A percentile compares a stretch with the other conserved stretches of the same genome.
phyloP scores from a whole-genome alignment of 1,284 basidiomycete genomes.

The Trametes pubescens region DNA sequence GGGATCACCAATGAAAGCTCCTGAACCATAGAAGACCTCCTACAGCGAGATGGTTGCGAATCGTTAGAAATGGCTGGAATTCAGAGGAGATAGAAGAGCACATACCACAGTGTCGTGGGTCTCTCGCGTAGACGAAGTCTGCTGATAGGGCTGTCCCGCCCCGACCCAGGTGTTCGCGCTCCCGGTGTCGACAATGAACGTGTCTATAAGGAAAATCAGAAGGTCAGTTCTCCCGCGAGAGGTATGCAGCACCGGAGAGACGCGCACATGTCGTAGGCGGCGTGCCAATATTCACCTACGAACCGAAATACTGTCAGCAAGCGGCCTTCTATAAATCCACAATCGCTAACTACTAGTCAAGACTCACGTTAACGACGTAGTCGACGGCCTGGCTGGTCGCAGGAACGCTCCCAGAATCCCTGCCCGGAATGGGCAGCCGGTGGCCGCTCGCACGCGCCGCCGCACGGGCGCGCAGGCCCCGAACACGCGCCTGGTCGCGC shows the following conservation, averaged over 20 bases:
- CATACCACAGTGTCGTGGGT: conserved; percentile 50
- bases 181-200: conserved; percentile 43
- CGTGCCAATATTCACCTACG: conserved; percentile 44
- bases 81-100: conserved; percentile 6
- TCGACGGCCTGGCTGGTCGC: conserved; percentile 51
- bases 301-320: neutral
- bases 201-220: conserved; percentile 29
- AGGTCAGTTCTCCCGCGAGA: neutral
- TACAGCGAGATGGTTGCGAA: conserved; percentile 31
- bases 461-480: conserved; percentile 29
- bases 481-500: conserved; percentile 38
- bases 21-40: conserved; percentile 62
- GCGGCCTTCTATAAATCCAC: neutral
- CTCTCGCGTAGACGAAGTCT: conserved; percentile 55
- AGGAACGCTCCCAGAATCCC: conserved; percentile 36
- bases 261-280: conserved; percentile 46
- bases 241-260: neutral
- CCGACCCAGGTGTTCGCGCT: conserved; percentile 76
- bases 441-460: conserved; percentile 20
- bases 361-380: conserved; percentile 43
- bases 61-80: no score
- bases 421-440: neutral
- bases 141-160: conserved; percentile 53
- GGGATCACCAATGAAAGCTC: conserved; percentile 54
- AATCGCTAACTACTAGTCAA: neutral